Evolutionary conservation across 163 green algal genomes (phyloP), one percentile per base, ranked within the genome.

Genomic region (Smithsoniella earleae): DNA sequence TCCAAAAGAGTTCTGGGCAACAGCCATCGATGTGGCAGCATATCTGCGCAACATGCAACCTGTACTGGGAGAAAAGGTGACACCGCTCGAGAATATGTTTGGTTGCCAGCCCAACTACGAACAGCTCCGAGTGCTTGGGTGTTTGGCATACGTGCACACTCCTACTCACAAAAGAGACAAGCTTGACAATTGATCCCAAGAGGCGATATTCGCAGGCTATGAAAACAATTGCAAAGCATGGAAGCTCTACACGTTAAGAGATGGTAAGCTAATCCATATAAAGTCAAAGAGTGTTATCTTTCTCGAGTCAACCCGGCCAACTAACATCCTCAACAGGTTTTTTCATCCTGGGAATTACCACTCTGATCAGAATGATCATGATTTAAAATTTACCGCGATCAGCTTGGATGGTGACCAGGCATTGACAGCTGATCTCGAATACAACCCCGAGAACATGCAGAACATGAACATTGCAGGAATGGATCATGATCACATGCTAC

Each of bases 151-250:
- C 54, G 75, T 83, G 2, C 65, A 63, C 22, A 31, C 75, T 1
- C 75, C 75, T 2, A 40, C 69, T 0, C 2, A 36, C 2, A 1
- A 44, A 2, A 31, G 72, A 4, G 55, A 30, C 43, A 83, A 81
- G 73, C 58, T 80, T 25, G 72, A 75, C 1, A 5, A 30, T 5
- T 1, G 20, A 0, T 27, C 18, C 36, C 16, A 40, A 0, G 40
- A 27, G 2, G 77, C 75, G 8, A 40, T 74, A 44, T 16, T 80
- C 28, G 66, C 78, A 0, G 78, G 78, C 45, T 78, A 77, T 30
- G 30, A 76, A 28, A 31, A 16, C 34, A 34, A 3, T 1, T 43
- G 27, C 38, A 75, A 75, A 33, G 73, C 63, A 0, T 78, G 8
- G 5, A 4, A 27, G 4, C 5, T 63, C 49, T 63, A 22, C 8